Conservation (phyloP, 2,329 filamentous ascomycete species). For the Fulvia fulva region DNA sequence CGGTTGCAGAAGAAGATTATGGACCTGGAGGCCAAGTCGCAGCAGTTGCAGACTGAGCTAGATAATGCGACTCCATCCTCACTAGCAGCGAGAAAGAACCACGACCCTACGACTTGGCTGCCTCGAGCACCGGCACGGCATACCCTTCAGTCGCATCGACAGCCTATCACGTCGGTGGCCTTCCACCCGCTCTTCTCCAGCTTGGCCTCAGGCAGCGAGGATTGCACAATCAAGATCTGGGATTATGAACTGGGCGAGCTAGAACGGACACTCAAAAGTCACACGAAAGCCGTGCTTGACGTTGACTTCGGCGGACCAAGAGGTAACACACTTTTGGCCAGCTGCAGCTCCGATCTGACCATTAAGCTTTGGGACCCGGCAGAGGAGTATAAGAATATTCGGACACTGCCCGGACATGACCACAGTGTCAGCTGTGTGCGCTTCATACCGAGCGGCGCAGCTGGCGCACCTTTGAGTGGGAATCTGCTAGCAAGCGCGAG, state of each 20-base stretch:
- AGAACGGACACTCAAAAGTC: slow-evolving; percentile 85
- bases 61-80: slow-evolving; percentile 78
- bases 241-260: slow-evolving; percentile 93
- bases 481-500: slow-evolving; percentile 85
- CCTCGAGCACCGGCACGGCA: slow-evolving; percentile 79
- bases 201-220: slow-evolving; percentile 84
- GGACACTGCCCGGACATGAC: slow-evolving; percentile 85
- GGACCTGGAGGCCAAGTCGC: slow-evolving; percentile 77
- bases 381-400: slow-evolving; percentile 92
- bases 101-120: slow-evolving; percentile 82
- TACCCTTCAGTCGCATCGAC: slow-evolving; percentile 75
- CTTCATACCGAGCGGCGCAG: slow-evolving; percentile 80
- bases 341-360: slow-evolving; percentile 82
- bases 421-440: slow-evolving; percentile 86
- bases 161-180: slow-evolving; percentile 78
- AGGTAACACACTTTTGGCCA: slow-evolving; percentile 73
- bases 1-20: slow-evolving; percentile 97
- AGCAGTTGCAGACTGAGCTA: slow-evolving; percentile 73
- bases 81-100: slow-evolving; percentile 66
- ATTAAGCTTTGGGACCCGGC: slow-evolving; percentile 94
- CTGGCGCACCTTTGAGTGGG: slow-evolving; percentile 71
- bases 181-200: slow-evolving; percentile 92
- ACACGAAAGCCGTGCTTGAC: slow-evolving; percentile 83
- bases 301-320: slow-evolving; percentile 86
- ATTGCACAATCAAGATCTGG: slow-evolving; percentile 94